Conservation (phyloP, 1,284 basidiomycete genomes). For the Ceratobasidium papillatum region DNA sequence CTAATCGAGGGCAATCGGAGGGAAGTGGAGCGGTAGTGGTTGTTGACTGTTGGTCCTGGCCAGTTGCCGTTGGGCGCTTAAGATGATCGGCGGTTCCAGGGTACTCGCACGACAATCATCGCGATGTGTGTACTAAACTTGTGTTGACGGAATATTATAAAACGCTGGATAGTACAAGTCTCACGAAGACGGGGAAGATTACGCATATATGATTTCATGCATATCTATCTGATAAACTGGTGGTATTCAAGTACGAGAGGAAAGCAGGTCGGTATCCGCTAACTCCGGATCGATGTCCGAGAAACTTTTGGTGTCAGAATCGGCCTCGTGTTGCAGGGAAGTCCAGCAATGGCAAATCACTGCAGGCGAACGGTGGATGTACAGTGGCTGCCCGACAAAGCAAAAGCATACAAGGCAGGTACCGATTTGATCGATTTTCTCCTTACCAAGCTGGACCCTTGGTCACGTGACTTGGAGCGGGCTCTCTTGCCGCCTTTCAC, state of each 20-base stretch:
- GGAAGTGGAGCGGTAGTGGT: neutral
- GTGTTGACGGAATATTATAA: too few relatives aligned
- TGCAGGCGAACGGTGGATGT: neutral
- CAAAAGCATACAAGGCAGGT: neutral
- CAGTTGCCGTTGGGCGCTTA: neutral
- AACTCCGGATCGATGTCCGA: neutral
- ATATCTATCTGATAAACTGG: neutral
- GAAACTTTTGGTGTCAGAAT: neutral
- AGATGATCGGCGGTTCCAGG: neutral
- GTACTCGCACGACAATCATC: neutral
- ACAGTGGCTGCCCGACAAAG: neutral
- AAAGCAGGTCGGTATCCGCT: neutral
- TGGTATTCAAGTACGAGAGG: neutral
- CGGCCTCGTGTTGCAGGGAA: neutral
- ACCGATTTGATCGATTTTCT: neutral
- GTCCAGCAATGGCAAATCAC: neutral
- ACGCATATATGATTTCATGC: neutral
- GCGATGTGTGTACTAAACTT: neutral
- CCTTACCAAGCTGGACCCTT: neutral
- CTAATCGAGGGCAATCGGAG: neutral
- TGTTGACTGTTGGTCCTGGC: neutral
- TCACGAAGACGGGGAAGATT: neutral
- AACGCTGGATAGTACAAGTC: too few relatives aligned
- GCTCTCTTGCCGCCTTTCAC: neutral
- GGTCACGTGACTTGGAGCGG: conserved; percentile 3